Evolutionary conservation across 208 protist genomes (phyloP).

Genomic region (Crithidia brevicula): DNA sequence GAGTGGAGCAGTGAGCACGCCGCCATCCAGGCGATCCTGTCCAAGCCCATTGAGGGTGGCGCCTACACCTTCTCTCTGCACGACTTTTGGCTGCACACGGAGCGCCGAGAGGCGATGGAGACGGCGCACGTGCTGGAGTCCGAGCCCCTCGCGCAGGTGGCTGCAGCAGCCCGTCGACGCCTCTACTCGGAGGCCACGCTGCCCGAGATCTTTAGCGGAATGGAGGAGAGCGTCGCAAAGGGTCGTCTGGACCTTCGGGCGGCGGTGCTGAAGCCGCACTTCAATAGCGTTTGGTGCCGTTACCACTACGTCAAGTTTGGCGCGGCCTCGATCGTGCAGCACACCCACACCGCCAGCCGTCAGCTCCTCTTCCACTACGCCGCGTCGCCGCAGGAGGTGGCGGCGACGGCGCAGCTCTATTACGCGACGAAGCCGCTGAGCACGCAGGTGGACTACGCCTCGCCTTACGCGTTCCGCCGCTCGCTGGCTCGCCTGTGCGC

Average conservation of each 20-base stretch:
- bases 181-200: constrained; percentile 50
- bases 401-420: constrained; percentile 79
- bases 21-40: constrained; percentile 50
- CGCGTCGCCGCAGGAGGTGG: constrained; percentile 63
- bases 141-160: constrained; percentile 49
- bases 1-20: constrained; percentile 81
- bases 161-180: constrained; percentile 53
- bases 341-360: constrained; percentile 70
- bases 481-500: constrained; percentile 65
- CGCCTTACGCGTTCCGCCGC: constrained; percentile 79
- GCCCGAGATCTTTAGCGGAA: constrained; percentile 33
- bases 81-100: constrained; percentile 80
- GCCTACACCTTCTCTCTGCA: constrained; percentile 53
- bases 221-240: constrained; percentile 58
- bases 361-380: constrained; percentile 82
- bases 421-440: constrained; percentile 83
- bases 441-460: constrained; percentile 75
- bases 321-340: constrained; percentile 67
- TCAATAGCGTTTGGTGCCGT: constrained; percentile 77
- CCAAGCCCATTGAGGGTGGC: constrained; percentile 34
- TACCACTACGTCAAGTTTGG: constrained; percentile 88
- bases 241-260: constrained; percentile 67
- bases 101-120: constrained; percentile 79
- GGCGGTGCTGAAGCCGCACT: constrained; percentile 57
- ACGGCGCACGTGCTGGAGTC: constrained; percentile 76